Evolutionary conservation across 1,284 basidiomycete genomes (phyloP), one percentile per base, ranked within the genome.

Genomic region (Albatrellus sp.): DNA sequence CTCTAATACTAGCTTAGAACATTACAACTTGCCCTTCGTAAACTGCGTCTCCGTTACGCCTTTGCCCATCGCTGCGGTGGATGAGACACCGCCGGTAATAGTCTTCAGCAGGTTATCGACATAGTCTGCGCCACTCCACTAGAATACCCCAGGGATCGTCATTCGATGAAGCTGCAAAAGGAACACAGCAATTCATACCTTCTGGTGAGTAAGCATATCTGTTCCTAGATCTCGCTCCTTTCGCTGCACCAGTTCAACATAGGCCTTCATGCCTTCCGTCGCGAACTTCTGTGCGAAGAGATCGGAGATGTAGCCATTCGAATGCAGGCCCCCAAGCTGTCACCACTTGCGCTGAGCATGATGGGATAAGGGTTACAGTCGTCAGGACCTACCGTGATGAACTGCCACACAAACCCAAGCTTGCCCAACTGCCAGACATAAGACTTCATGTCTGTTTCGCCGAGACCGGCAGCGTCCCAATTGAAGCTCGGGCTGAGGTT

Each of bases 221-320:
- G 85, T 90, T 42, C 81, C 89, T 45, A 93, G 74, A 54, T 94
- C 90, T 46, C 88, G 77, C 61, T 97, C 92, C 60, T 77, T 82
- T 37, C 85, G 69, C 62, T 92, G 90, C 38, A 92, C 68, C 42
- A 91, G 67, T 61, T 90, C 80, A 42, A 91, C 88, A 57, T 91
- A 92, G 5, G 89, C 89, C 57, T 89, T 84, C 89, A 92, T 92
- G 42, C 90, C 89, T 52, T 96, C 92, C 61, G 79, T 83, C 38
- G 90, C 82, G 60, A 83, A 98, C 41, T 81, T 74, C 55, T 78
- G 67, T 13, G 94, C 92, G 62, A 98, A 98, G 34, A 86, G 67
- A 62, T 98, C 92, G 55, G 84, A 91, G 62, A 98, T 98, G 67
- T 92, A 96, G 33, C 85, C 94, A 65, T 94, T 98, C 53, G 92